These are phyloP conservation scores for Xenoacremonium recifei DNA, from an alignment of 2,329 filamentous ascomycete species.

Conservation along the genomic window DNA sequence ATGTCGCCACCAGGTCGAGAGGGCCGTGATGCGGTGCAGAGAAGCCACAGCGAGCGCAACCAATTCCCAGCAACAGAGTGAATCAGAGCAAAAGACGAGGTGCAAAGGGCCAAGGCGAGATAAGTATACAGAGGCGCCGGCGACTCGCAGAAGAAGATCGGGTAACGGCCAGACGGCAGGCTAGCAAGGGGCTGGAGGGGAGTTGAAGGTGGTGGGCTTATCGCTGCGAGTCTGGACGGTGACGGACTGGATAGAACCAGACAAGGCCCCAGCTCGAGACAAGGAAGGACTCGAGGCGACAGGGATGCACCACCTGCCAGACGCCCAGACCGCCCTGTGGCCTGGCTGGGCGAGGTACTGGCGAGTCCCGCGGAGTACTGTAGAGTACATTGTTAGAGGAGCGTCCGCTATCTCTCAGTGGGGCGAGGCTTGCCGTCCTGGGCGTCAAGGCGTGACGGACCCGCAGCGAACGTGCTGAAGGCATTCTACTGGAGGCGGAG, in stretches of 20 bases:
- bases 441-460: too few relatives aligned
- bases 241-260: neutral
- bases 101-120: too few relatives aligned
- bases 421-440: too few relatives aligned
- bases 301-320: neutral
- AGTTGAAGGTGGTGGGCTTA: conserved; percentile 21
- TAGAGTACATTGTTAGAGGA: too few relatives aligned
- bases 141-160: conserved; percentile 1
- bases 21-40: too few relatives aligned
- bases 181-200: conserved; percentile 19
- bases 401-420: neutral
- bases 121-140: conserved; percentile 1
- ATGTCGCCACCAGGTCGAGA: conserved; percentile 18
- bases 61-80: neutral
- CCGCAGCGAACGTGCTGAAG: too few relatives aligned
- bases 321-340: conserved; percentile 1
- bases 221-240: conserved; percentile 14
- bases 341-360: neutral
- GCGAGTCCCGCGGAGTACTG: too few relatives aligned
- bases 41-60: too few relatives aligned
- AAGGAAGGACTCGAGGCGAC: neutral
- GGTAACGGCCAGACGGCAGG: conserved; percentile 5
- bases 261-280: too few relatives aligned
- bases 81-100: too few relatives aligned
- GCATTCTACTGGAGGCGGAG: too few relatives aligned